phyloP scores from a whole-genome alignment of 176 grass and related monocot species.

The Carex littledalei region DNA sequence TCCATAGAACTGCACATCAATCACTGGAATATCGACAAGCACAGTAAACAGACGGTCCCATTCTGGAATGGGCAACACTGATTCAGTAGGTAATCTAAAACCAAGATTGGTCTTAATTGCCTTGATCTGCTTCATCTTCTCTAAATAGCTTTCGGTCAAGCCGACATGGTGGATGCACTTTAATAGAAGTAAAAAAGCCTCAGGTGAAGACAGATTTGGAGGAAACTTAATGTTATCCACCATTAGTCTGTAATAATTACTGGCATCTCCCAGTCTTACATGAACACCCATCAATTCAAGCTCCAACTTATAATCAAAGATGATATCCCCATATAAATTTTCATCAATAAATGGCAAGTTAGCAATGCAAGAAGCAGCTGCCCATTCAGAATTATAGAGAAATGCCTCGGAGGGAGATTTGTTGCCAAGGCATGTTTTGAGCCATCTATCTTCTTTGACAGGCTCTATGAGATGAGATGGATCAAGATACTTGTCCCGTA shows the following conservation, averaged over 20 bases:
- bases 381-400: conserved; percentile 40
- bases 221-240: conserved; percentile 49
- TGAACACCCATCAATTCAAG: conserved; percentile 61
- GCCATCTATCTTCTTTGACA: conserved; percentile 36
- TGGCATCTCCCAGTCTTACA: conserved; percentile 20
- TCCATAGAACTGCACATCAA: conserved; percentile 57
- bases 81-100: conserved; percentile 28
- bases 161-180: conserved; percentile 33
- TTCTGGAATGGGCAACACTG: conserved; percentile 40
- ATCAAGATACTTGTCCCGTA: conserved; percentile 31
- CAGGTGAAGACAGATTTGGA: conserved; percentile 29
- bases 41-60: conserved; percentile 46
- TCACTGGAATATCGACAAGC: conserved; percentile 25
- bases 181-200: conserved; percentile 48
- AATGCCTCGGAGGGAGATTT: conserved; percentile 32
- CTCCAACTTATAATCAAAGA: conserved; percentile 36
- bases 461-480: conserved; percentile 35
- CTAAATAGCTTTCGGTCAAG: conserved; percentile 21
- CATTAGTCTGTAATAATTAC: conserved; percentile 36
- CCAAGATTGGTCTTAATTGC: conserved; percentile 66
- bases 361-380: conserved; percentile 31
- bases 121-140: conserved; percentile 30
- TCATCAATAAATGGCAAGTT: conserved; percentile 50
- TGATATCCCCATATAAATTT: conserved; percentile 34
- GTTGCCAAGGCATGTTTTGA: conserved; percentile 46